phyloP scores from a whole-genome alignment of 192 early-diverging fungal species.

The Linnemannia zychae region DNA sequence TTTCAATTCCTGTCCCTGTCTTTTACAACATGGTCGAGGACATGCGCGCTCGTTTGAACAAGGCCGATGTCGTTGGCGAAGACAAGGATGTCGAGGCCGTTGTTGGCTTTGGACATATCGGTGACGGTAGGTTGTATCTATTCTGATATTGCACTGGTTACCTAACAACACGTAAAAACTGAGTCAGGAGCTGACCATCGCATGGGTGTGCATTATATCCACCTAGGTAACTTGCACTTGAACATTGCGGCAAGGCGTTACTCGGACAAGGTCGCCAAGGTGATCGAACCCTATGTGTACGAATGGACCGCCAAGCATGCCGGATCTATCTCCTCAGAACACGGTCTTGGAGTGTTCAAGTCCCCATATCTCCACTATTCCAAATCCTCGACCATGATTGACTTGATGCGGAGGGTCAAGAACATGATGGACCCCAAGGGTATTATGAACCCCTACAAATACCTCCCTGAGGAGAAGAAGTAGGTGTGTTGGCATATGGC shows the following conservation, averaged over 20 bases:
- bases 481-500: background rate
- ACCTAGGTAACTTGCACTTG: slow-evolving; percentile 88
- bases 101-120: slow-evolving; percentile 98
- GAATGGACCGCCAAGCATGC: slow-evolving; percentile 76
- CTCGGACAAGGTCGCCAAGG: slow-evolving; percentile 70
- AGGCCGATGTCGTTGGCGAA: slow-evolving; percentile 72
- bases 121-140: slow-evolving; percentile 79
- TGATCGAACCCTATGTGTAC: slow-evolving; percentile 94
- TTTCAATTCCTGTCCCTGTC: slow-evolving; percentile 91
- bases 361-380: slow-evolving; percentile 83
- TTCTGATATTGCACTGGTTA: no score
- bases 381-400: slow-evolving; percentile 86
- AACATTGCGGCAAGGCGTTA: slow-evolving; percentile 84
- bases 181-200: background rate
- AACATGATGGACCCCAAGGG: slow-evolving; percentile 93
- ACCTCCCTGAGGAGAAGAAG: slow-evolving; percentile 61
- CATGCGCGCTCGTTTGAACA: slow-evolving; percentile 77
- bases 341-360: slow-evolving; percentile 91
- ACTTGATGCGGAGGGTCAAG: slow-evolving; percentile 90
- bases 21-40: slow-evolving; percentile 90
- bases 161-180: no score
- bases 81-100: slow-evolving; percentile 77
- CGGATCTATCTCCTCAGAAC: slow-evolving; percentile 70
- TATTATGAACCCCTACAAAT: slow-evolving; percentile 95
- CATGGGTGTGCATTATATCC: background rate